phyloP scores from a whole-genome alignment of 2,329 filamentous ascomycete species.

The Colletotrichum orbiculare region DNA sequence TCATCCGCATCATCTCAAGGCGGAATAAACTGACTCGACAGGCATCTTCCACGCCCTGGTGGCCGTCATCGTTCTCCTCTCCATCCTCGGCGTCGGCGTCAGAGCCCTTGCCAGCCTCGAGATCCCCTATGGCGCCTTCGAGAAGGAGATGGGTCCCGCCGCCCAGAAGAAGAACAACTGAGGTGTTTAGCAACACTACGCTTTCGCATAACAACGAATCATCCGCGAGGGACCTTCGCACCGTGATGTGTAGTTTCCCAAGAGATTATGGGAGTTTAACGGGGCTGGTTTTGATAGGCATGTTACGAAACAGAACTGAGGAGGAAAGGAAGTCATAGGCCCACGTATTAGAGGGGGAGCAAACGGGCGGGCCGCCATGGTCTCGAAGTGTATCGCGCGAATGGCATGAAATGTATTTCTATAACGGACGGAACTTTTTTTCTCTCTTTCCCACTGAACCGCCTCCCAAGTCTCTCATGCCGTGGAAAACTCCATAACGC shows the following conservation, averaged over 20 bases:
- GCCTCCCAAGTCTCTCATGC: constrained; percentile 16
- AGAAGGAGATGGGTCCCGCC: constrained; percentile 92
- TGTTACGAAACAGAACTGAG: constrained; percentile 11
- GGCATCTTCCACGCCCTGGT: constrained; percentile 91
- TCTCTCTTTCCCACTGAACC: background rate
- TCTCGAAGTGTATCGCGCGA: constrained; percentile 21
- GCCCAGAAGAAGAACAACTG: constrained; percentile 92
- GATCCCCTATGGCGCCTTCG: constrained; percentile 94
- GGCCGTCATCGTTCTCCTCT: constrained; percentile 75
- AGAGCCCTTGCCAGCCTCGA: constrained; percentile 82
- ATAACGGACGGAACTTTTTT: constrained; percentile 28
- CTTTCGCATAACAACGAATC: background rate
- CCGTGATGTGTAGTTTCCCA: constrained; percentile 27
- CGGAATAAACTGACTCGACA: constrained; percentile 47
- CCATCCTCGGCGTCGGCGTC: constrained; percentile 83
- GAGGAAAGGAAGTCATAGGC: constrained; percentile 9
- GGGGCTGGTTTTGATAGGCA: constrained; percentile 33
- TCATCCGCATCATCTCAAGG: background rate
- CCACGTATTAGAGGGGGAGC: constrained; percentile 7
- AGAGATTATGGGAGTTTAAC: constrained; percentile 33
- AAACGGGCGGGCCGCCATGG: background rate
- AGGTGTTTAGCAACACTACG: constrained; percentile 53
- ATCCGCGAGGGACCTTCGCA: background rate
- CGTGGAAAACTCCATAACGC: constrained; percentile 32
- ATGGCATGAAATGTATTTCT: constrained; percentile 32